phyloP scores from a whole-genome alignment of 352 stramenopile genomes.

The Globisporangium emineosum region DNA sequence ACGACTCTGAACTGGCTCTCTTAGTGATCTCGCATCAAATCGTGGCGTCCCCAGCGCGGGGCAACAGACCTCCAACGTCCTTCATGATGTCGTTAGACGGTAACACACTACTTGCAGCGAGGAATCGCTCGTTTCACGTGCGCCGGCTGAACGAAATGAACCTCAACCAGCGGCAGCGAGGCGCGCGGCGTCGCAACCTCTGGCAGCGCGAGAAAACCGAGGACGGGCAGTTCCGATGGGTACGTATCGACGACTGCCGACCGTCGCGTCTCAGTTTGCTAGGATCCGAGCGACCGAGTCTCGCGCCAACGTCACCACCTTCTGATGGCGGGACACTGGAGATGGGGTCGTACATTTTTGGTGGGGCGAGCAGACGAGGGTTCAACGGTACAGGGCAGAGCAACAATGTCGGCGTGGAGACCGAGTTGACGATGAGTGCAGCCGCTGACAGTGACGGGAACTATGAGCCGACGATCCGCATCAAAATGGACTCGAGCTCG shows the following conservation, averaged over 20 bases:
- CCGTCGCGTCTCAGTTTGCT: conserved; percentile 66
- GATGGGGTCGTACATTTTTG: conserved; percentile 38
- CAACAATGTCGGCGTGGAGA: conserved; percentile 48
- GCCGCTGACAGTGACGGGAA: conserved; percentile 30
- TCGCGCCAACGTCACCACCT: conserved; percentile 14
- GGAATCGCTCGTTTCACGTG: conserved; percentile 79
- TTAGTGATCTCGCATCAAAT: conserved; percentile 70
- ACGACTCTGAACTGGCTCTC: background rate
- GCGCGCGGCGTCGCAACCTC: conserved; percentile 63
- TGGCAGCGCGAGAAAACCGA: conserved; percentile 75
- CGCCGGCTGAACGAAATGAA: conserved; percentile 78
- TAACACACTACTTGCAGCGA: conserved; percentile 41
- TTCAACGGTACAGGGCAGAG: conserved; percentile 15
- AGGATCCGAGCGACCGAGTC: conserved; percentile 17
- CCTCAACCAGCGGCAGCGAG: conserved; percentile 72
- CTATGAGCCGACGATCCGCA: conserved; percentile 55
- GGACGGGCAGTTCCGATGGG: conserved; percentile 78
- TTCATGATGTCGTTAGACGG: conserved; percentile 29
- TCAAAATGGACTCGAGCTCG: conserved; percentile 22
- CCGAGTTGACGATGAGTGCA: conserved; percentile 62
- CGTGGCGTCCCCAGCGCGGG: conserved; percentile 26
- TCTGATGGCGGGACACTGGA: conserved; percentile 18
- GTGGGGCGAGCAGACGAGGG: conserved; percentile 13
- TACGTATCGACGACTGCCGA: conserved; percentile 64
- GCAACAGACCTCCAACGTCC: conserved; percentile 23